phyloP scores from a whole-genome alignment of 176 grass and related monocot genomes.

The Elaeis guineensis region DNA sequence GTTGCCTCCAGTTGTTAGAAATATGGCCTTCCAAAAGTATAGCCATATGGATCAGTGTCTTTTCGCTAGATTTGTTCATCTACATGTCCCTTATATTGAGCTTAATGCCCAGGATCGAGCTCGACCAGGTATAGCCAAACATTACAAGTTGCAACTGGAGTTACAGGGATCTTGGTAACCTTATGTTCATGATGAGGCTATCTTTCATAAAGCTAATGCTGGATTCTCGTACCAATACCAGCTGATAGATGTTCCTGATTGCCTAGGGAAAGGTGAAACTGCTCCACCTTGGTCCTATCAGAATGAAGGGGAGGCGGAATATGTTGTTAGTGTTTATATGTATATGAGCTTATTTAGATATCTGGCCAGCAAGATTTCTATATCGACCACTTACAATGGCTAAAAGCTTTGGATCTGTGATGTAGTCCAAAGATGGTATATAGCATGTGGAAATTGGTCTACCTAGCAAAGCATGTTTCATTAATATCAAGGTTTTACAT shows the following conservation, averaged over 20 bases:
- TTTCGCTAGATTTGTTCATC: constrained; percentile 85
- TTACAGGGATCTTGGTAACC: constrained; percentile 87
- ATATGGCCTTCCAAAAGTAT: constrained; percentile 99
- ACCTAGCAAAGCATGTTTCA: no score
- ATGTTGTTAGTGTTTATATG: constrained; percentile 91
- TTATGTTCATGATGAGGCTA: constrained; percentile 57
- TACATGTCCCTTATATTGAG: constrained; percentile 92
- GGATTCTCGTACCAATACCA: constrained; percentile 95
- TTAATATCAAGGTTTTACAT: no score
- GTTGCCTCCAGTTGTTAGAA: constrained; percentile 86
- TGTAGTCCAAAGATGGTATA: no score
- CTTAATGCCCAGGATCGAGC: constrained; percentile 92
- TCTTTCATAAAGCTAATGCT: constrained; percentile 86
- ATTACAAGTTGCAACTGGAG: constrained; percentile 98
- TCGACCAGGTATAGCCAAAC: constrained; percentile 68
- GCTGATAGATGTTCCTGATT: constrained; percentile 89
- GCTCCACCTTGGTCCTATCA: constrained; percentile 85
- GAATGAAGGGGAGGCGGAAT: constrained; percentile 91
- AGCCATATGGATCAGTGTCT: constrained; percentile 96
- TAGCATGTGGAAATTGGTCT: no score
- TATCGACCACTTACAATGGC: constrained; percentile 63
- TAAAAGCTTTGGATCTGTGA: no score
- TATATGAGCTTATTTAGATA: constrained; percentile 92
- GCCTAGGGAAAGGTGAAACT: constrained; percentile 65
- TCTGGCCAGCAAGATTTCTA: constrained; percentile 81